Evolutionary conservation across 371 early-diverging fungal genomes (phyloP), one percentile per base, ranked within the genome.

Genomic region (Phascolomyces articulosus): DNA sequence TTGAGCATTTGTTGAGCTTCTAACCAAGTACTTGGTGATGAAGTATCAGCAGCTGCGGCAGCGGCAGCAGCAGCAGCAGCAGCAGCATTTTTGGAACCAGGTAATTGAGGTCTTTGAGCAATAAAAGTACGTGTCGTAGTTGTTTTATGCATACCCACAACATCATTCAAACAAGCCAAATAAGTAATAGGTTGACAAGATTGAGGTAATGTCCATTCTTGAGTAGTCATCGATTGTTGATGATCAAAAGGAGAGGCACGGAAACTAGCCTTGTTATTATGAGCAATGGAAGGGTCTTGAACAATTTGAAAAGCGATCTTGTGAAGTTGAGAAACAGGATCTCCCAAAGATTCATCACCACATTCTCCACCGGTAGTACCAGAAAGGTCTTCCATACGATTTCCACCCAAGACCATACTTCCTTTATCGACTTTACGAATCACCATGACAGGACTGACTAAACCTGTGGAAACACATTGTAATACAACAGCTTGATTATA

Each of bases 241-340:
- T 55, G 74, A n/a, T 51, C 51, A 51, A 23, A 51, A 1, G 51
- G 51, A 7, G 51, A 20, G 7, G 21, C 24, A 3, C 51, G 51
- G 63, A 68, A 70, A 69, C 54, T 64, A 47, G 58, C 53, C 38
- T 70, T 65, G 68, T 84, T 68, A 64, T 69, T 62, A 26, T 73
- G 66, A 9, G 80, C 69, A 41, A 73, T 60, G 0, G 77, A 64
- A n/a, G 78, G 74, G 48, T 82, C 80, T 40, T 83, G 81, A 16
- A 85, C 84, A 47, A 93, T 85, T 74, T 95, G 91, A 69, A 96
- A 93, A 1, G 94, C 93, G 2, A 95, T 88, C 76, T 95, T 95
- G 82, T 96, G 95, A 27, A 96, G 79, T 72, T 95, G 96, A 13
- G 93, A 93, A 0, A 96, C 91, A 4, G 95, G 93, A 65, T 83